A percentile compares a stretch with the other conserved stretches of the same genome.
Evolutionary conservation across 2,329 filamentous ascomycete genomes (phyloP).

Genomic region (Beauveria sp.): DNA sequence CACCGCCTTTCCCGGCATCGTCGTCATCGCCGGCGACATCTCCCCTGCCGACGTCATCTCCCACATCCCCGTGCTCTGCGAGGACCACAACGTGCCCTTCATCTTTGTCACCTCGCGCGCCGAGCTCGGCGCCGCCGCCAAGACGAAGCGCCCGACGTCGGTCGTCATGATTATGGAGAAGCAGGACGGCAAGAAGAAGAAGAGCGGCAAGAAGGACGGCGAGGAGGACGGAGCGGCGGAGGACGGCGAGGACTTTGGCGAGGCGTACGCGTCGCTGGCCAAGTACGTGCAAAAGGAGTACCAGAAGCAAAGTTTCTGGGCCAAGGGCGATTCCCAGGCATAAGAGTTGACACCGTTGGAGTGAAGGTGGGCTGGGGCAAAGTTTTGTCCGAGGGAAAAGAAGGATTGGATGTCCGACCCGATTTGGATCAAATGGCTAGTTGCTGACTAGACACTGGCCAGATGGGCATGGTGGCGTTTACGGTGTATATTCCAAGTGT

Average conservation of each 20-base stretch:
- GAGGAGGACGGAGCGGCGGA: conserved; percentile 34
- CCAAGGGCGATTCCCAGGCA: conserved; percentile 30
- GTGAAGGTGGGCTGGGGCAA: too few relatives aligned
- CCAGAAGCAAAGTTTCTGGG: conserved; percentile 47
- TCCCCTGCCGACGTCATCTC: conserved; percentile 98
- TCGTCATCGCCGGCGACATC: conserved; percentile 94
- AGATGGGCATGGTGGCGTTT: conserved; percentile 28
- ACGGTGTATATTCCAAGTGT: conserved; percentile 9
- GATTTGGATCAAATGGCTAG: conserved; percentile 17
- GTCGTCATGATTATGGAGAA: conserved; percentile 81
- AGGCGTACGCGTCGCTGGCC: conserved; percentile 56
- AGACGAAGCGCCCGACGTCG: conserved; percentile 92
- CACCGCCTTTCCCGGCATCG: conserved; percentile 61
- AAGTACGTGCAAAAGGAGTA: conserved; percentile 62
- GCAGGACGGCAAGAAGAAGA: conserved; percentile 38
- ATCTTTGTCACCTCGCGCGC: conserved; percentile 89
- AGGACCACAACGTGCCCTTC: conserved; percentile 96
- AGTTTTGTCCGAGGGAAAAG: background rate
- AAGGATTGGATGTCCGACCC: conserved; percentile 23
- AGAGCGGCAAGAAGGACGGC: conserved; percentile 32
- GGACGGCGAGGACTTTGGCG: conserved; percentile 52
- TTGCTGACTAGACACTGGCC: conserved; percentile 14
- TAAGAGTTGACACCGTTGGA: background rate
- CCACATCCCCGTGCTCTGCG: conserved; percentile 94
- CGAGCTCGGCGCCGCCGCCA: conserved; percentile 86